These are phyloP conservation scores for Fraxinus sp. DNA, from an alignment of 305 asterid genomes.

Conservation along the genomic window DNA sequence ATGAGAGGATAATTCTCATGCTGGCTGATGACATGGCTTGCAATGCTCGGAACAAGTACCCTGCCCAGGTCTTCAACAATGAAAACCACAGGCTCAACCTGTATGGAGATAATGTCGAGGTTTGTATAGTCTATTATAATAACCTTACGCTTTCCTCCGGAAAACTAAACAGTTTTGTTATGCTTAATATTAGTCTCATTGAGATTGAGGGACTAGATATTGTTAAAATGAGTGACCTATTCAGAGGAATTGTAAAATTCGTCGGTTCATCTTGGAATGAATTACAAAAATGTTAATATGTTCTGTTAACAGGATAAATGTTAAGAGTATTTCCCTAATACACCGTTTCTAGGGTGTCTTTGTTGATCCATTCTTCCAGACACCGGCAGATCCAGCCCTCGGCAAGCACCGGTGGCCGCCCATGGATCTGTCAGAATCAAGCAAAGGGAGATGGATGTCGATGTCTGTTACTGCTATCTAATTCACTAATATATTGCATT, in stretches of 20 bases:
- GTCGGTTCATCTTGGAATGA: not conserved
- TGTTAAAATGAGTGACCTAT: conserved; percentile 9
- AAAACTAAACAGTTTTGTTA: not conserved
- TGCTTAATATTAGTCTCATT: conserved; percentile 9
- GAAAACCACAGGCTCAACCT: conserved; percentile 88
- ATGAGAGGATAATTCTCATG: conserved; percentile 96
- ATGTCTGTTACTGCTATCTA: not conserved
- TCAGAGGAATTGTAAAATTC: conserved; percentile 3
- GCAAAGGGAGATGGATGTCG: not conserved
- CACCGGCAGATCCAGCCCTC: not conserved
- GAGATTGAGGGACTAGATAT: not conserved
- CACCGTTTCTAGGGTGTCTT: not conserved
- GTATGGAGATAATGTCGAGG: conserved; percentile 99
- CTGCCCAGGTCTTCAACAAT: conserved; percentile 97
- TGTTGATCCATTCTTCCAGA: not conserved
- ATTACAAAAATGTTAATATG: conserved; percentile 1
- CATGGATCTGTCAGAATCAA: not conserved
- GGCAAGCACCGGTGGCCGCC: not conserved
- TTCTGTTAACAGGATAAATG: not conserved
- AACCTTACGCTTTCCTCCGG: conserved; percentile 1
- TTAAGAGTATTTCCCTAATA: not conserved
- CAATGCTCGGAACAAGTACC: conserved; percentile 93
- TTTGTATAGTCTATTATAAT: conserved; percentile 26
- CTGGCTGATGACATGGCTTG: conserved; percentile 99
- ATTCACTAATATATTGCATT: not conserved